phyloP scores from a whole-genome alignment of 176 grass and related monocot genomes.

The Raddia distichophylla region DNA sequence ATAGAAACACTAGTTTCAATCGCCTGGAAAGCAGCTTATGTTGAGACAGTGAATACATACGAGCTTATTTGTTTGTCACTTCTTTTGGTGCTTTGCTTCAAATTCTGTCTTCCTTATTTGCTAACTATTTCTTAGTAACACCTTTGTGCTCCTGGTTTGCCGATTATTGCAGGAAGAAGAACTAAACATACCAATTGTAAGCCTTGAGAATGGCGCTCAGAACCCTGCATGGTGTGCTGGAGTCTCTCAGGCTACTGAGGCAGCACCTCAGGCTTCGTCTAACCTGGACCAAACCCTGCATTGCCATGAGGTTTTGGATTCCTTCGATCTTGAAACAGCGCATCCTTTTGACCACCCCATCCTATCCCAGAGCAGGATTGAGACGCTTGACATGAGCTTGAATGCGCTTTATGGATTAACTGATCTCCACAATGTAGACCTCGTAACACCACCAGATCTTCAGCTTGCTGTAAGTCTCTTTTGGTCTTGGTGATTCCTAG shows the following conservation, averaged over 20 bases:
- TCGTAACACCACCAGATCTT: slow-evolving; percentile 69
- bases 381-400: slow-evolving; percentile 26
- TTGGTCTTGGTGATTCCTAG: slow-evolving; percentile 4
- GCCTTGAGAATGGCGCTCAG: slow-evolving; percentile 42
- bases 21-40: slow-evolving; percentile 4
- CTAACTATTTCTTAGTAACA: neutral
- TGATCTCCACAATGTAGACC: slow-evolving; percentile 53
- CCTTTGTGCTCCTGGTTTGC: slow-evolving; percentile 12
- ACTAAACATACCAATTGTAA: slow-evolving; percentile 35
- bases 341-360: slow-evolving; percentile 47
- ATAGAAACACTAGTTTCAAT: neutral
- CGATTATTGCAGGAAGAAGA: slow-evolving; percentile 29
- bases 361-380: slow-evolving; percentile 37
- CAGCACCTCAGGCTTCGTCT: slow-evolving; percentile 27
- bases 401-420: slow-evolving; percentile 35
- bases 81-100: neutral
- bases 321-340: slow-evolving; percentile 46
- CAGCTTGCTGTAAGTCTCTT: slow-evolving; percentile 63
- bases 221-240: slow-evolving; percentile 51
- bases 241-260: slow-evolving; percentile 45
- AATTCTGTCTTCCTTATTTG: neutral
- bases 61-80: slow-evolving; percentile 4
- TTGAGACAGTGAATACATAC: neutral
- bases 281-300: slow-evolving; percentile 54
- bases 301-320: slow-evolving; percentile 62